phyloP scores from a whole-genome alignment of 2,329 filamentous ascomycete species.

The Xylaria sp. region DNA sequence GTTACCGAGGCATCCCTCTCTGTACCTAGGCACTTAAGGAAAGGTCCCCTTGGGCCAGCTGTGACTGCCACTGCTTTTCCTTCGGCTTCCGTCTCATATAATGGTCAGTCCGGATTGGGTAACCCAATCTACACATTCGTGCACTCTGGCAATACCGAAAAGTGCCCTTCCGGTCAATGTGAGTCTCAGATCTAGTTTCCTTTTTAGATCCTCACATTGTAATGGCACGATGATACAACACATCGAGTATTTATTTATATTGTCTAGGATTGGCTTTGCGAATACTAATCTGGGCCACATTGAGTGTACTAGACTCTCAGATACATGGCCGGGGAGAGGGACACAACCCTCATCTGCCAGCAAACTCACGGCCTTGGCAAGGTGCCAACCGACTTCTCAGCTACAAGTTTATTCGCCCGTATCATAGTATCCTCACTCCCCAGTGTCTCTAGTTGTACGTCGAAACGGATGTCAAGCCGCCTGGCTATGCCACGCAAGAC shows the following conservation, averaged over 20 bases:
- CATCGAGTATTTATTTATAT: slow-evolving; percentile 99
- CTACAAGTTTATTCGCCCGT: too few relatives aligned
- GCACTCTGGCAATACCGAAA: slow-evolving; percentile 89
- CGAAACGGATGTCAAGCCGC: too few relatives aligned
- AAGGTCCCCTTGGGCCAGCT: slow-evolving; percentile 77
- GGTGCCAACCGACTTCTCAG: too few relatives aligned
- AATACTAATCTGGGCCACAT: slow-evolving; percentile 85
- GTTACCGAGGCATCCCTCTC: too few relatives aligned
- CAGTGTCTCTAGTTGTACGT: too few relatives aligned
- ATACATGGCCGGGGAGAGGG: too few relatives aligned
- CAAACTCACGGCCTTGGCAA: too few relatives aligned
- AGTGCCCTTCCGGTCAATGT: slow-evolving; percentile 90
- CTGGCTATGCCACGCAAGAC: too few relatives aligned
- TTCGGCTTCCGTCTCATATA: slow-evolving; percentile 50
- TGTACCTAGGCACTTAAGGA: too few relatives aligned
- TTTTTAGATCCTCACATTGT: slow-evolving; percentile 28
- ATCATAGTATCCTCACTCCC: too few relatives aligned
- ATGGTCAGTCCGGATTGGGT: slow-evolving; percentile 43
- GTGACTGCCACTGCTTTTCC: slow-evolving; percentile 74
- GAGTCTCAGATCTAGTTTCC: slow-evolving; percentile 64
- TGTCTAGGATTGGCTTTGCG: slow-evolving; percentile 92
- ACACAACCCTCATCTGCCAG: too few relatives aligned
- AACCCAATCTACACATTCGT: slow-evolving; percentile 65
- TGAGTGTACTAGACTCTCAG: slow-evolving; percentile 74
- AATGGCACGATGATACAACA: slow-evolving; percentile 81